Base-by-base conservation (phyloP, 768 basidiomycete species). In the Gymnopilus dilepis region DNA sequence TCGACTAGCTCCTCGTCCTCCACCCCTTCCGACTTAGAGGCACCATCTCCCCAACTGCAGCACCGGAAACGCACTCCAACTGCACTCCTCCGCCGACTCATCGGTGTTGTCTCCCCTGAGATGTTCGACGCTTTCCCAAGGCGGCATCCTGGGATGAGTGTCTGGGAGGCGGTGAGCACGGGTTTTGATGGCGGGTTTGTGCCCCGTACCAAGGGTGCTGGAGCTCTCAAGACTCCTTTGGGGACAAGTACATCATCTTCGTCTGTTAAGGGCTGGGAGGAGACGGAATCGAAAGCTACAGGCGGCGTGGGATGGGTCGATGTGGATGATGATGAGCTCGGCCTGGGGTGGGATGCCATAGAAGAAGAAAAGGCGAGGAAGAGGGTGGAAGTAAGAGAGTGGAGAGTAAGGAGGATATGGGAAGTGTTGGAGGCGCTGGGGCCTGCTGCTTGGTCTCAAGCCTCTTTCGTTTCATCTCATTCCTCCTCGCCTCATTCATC, bases 111-210 rank as follows among this genome's bases (percentile, higher is more conserved):
- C 65, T 91, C 90, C 1, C 97, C 97, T 0, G 97, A 99, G 73
- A 81, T 98, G 59, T 91, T 88, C 68, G 92, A 94, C 65, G 91
- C 95, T 5, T 98, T 97, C 73, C 97, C 97, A 1, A 76, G 92
- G 19, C 82, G 89, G 34, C 69, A 75, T 69, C 82, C 77, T 0
- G 77, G 79, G 5, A 85, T 92, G 78, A 81, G 77, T 22, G 92
- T 93, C 0, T 86, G 86, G 80, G 90, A 97, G 61, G 92, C 88
- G 1, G 77, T 99, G 42, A 92, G 86, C 0, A 94, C 95, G 0
- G 97, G 96, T 0, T 98, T 95, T 67, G 88, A 92, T 41, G 93
- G 93, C n/a, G 85, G 84, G 11, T 98, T 91, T 75, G 78, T 92
- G 63, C 78, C 87, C 38, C 66, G 69, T 9, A 70, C 65, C 3